Conservation (phyloP, 306 rosid genomes). For the Arachis stenosperma region DNA sequence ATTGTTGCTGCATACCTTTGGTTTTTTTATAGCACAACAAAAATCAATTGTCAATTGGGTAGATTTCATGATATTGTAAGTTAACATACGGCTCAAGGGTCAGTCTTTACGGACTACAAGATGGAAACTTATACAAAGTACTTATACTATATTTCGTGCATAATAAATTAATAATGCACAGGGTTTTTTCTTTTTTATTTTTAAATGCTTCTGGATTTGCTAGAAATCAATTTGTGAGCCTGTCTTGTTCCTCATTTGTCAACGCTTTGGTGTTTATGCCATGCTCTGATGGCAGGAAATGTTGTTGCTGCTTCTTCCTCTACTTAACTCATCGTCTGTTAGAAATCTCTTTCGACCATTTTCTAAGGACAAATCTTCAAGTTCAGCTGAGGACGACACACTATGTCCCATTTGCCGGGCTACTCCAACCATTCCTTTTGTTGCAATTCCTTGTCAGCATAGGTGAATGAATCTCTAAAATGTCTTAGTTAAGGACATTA, state of each 20-base stretch:
- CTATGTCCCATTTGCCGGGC: conserved; percentile 85
- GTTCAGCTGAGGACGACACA: conserved; percentile 66
- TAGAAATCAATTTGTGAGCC: conserved; percentile 18
- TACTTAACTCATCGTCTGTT: conserved; percentile 85
- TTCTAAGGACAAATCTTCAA: conserved; percentile 86
- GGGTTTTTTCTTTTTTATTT: background rate
- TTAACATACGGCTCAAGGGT: background rate
- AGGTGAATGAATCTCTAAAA: conserved; percentile 54
- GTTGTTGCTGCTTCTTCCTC: conserved; percentile 95
- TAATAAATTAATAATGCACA: no score
- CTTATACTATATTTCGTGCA: no score
- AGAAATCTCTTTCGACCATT: conserved; percentile 83
- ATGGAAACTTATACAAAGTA: no score
- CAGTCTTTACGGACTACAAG: background rate
- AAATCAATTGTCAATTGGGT: background rate
- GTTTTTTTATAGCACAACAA: background rate
- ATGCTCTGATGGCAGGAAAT: conserved; percentile 79
- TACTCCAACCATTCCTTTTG: conserved; percentile 82
- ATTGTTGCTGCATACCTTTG: conserved; percentile 1
- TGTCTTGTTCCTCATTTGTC: background rate
- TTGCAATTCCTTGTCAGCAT: conserved; percentile 96
- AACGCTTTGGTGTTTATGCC: conserved; percentile 23
- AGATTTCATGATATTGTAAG: background rate
- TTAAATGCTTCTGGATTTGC: background rate
- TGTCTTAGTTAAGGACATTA: background rate